A percentile compares a stretch with the other conserved stretches of the same genome.
These are phyloP conservation scores for Dimargaris verticillata DNA, from an alignment of 192 early-diverging fungal species.

Conservation along the genomic window DNA sequence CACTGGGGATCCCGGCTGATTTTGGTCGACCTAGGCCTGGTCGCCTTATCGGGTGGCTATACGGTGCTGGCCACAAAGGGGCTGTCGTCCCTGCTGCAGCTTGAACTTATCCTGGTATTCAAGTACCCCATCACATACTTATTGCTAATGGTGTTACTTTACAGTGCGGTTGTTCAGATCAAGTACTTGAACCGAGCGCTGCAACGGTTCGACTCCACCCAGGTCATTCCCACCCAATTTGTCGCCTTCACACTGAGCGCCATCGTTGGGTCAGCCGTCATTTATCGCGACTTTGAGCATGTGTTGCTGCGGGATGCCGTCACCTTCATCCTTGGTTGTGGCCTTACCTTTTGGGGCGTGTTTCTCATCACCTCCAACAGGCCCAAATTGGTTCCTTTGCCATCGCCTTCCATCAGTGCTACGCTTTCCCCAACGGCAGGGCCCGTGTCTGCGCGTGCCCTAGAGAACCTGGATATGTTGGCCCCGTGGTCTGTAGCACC, in stretches of 20 bases:
- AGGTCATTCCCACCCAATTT: constrained; percentile 65
- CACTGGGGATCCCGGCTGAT: constrained; percentile 32
- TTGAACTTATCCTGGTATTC: constrained; percentile 44
- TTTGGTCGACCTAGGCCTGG: constrained; percentile 44
- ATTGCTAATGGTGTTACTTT: constrained; percentile 34
- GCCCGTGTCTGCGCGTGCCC: not conserved
- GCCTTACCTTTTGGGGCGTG: constrained; percentile 45
- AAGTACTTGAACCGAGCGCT: constrained; percentile 50
- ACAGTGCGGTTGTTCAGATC: constrained; percentile 46
- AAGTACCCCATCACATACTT: constrained; percentile 45
- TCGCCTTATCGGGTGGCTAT: constrained; percentile 55
- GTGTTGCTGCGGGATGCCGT: constrained; percentile 26
- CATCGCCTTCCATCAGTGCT: not conserved
- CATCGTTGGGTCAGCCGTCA: constrained; percentile 46
- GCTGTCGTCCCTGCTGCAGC: constrained; percentile 43
- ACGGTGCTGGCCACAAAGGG: constrained; percentile 56
- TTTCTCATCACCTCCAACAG: constrained; percentile 48
- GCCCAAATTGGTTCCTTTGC: not conserved
- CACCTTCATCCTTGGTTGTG: constrained; percentile 37
- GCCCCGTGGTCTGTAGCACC: not conserved
- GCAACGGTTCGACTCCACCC: constrained; percentile 43
- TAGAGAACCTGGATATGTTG: not conserved
- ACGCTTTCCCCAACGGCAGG: no score
- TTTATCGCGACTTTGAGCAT: constrained; percentile 48
- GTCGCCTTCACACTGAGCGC: constrained; percentile 54